Conservation (phyloP, 805 yeast species). For the Cyberlindnera maritima region DNA sequence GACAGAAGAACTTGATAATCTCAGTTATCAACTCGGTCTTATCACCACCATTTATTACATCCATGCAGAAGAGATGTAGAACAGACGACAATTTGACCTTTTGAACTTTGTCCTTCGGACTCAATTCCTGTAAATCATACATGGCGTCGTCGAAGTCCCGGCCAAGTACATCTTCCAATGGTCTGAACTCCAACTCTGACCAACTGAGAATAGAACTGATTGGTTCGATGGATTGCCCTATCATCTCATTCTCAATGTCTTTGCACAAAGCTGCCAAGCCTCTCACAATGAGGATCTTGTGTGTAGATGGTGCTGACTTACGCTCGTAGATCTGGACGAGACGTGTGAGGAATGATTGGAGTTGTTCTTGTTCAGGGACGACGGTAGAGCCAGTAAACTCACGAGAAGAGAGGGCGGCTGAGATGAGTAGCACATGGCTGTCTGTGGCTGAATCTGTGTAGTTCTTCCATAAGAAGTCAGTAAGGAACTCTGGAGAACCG, state of each 20-base stretch:
- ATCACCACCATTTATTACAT: not conserved
- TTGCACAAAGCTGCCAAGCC: slow-evolving; percentile 4
- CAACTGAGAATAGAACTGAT: slow-evolving; percentile 21
- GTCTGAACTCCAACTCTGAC: slow-evolving; percentile 10
- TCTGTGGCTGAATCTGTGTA: slow-evolving; percentile 9
- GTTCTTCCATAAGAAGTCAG: slow-evolving; percentile 5
- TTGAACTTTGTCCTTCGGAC: slow-evolving; percentile 9
- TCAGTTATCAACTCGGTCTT: not conserved
- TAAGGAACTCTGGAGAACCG: not conserved
- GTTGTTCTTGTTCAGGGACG: not conserved
- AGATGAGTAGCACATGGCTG: slow-evolving; percentile 6
- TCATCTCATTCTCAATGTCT: not conserved
- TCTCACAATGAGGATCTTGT: slow-evolving; percentile 5
- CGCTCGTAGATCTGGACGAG: slow-evolving; percentile 18
- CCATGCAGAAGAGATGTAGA: not conserved
- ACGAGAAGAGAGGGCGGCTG: not conserved
- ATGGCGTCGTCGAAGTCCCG: slow-evolving; percentile 1
- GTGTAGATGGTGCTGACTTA: not conserved
- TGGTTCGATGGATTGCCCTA: slow-evolving; percentile 13
- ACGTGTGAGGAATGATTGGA: slow-evolving; percentile 13
- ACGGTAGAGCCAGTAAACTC: not conserved
- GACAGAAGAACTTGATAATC: slow-evolving; percentile 1
- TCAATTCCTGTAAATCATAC: not conserved
- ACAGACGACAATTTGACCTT: not conserved
- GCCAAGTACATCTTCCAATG: slow-evolving; percentile 1